Evolutionary conservation across 768 basidiomycete genomes (phyloP).

Genomic region (Lactifluus piperatus): DNA sequence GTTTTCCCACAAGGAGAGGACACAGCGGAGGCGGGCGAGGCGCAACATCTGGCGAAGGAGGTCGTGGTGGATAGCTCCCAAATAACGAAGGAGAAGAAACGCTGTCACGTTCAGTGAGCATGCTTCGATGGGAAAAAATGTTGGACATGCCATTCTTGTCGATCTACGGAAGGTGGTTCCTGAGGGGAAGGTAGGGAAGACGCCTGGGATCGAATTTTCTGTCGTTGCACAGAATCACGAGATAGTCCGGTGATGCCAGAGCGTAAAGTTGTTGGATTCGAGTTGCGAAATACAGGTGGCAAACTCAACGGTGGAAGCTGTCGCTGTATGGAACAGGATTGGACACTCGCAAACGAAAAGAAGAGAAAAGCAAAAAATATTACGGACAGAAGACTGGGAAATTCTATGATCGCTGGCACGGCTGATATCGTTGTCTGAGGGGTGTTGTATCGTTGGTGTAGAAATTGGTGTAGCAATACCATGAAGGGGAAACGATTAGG

Average conservation of each 20-base stretch:
- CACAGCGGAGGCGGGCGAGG: not conserved
- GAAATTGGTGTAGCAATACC: not conserved
- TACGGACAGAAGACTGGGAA: not conserved
- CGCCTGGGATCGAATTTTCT: not conserved
- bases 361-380: not conserved
- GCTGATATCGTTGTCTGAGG: not conserved
- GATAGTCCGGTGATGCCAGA: not conserved
- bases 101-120: not conserved
- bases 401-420: not conserved
- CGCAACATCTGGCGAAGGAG: not conserved
- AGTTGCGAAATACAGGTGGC: not conserved
- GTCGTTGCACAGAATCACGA: not conserved
- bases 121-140: not conserved
- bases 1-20: not conserved
- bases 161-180: not conserved
- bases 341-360: not conserved
- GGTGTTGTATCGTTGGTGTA: not conserved
- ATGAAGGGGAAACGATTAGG: not conserved
- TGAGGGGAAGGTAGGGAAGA: not conserved
- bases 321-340: not conserved
- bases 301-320: not conserved
- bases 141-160: not conserved
- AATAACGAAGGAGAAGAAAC: no score
- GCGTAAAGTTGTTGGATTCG: not conserved
- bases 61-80: not conserved